Percentiles rank a stretch among this genome's conserved stretches.
phyloP scores from a whole-genome alignment of 2,329 filamentous ascomycete genomes.

The Exserohilum rostratum region DNA sequence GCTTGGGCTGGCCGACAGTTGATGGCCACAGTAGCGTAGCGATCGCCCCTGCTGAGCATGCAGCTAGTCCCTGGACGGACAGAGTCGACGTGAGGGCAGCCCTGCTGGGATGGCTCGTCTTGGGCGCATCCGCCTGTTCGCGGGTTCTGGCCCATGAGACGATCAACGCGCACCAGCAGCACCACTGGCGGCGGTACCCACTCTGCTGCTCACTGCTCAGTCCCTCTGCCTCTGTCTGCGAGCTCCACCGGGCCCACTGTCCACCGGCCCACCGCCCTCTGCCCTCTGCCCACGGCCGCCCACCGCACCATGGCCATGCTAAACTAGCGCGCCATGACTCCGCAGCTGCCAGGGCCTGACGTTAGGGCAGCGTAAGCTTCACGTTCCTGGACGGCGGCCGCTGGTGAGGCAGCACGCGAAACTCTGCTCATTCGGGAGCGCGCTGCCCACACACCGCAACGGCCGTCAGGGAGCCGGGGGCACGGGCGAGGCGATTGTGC shows the following conservation, averaged over 20 bases:
- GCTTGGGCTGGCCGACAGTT: slow-evolving; percentile 34
- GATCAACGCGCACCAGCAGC: slow-evolving; percentile 33
- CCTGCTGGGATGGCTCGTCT: slow-evolving; percentile 38
- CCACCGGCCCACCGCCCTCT: background rate
- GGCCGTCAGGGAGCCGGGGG: slow-evolving; percentile 9
- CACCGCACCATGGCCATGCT: slow-evolving; percentile 34
- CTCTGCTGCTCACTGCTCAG: background rate
- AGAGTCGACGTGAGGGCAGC: slow-evolving; percentile 31
- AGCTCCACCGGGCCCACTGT: too few relatives aligned
- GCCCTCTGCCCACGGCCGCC: slow-evolving; percentile 21
- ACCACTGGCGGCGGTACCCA: background rate
- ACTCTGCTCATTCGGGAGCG: slow-evolving; percentile 20
- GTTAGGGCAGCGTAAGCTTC: slow-evolving; percentile 32
- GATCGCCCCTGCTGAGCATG: slow-evolving; percentile 36
- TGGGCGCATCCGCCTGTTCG: slow-evolving; percentile 32
- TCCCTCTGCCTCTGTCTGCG: background rate
- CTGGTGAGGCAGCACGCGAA: slow-evolving; percentile 29
- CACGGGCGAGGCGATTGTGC: background rate
- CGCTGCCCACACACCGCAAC: slow-evolving; percentile 19
- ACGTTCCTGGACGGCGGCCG: slow-evolving; percentile 40
- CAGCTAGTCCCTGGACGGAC: slow-evolving; percentile 28
- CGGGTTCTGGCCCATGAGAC: slow-evolving; percentile 47
- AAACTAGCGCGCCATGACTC: slow-evolving; percentile 30
- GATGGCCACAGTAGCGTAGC: slow-evolving; percentile 36
- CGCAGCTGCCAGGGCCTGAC: slow-evolving; percentile 21